phyloP scores from a whole-genome alignment of 208 protist genomes.

The Naegleria lovaniensis region DNA sequence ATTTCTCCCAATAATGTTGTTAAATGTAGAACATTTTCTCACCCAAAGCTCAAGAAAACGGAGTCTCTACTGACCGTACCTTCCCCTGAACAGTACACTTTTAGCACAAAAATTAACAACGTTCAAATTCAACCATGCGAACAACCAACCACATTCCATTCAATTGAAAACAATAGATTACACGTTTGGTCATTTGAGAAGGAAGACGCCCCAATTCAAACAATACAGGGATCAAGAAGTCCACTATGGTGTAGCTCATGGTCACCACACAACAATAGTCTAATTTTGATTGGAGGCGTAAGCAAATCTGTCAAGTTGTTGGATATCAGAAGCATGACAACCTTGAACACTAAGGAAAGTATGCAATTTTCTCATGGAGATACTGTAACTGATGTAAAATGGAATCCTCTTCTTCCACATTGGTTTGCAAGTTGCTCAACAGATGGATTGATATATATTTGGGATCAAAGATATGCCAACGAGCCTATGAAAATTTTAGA shows the following conservation, averaged over 20 bases:
- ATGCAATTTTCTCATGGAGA: neutral
- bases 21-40: neutral
- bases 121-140: neutral
- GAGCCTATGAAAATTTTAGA: neutral
- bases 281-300: neutral
- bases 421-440: conserved; percentile 18
- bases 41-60: neutral
- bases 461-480: conserved; percentile 15
- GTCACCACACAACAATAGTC: neutral
- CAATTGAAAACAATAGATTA: conserved; percentile 21
- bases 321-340: neutral
- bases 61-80: neutral
- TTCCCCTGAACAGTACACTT: conserved; percentile 22
- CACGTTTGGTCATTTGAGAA: conserved; percentile 29
- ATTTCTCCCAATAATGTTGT: neutral
- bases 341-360: neutral
- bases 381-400: conserved; percentile 12
- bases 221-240: neutral
- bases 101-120: neutral
- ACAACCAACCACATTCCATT: neutral
- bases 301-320: conserved; percentile 1
- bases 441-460: conserved; percentile 20
- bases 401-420: conserved; percentile 17
- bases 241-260: neutral
- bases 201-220: neutral